Evolutionary conservation across 805 yeast genomes (phyloP), one percentile per base, ranked within the genome.

Genomic region (Spathaspora hagerdaliae): DNA sequence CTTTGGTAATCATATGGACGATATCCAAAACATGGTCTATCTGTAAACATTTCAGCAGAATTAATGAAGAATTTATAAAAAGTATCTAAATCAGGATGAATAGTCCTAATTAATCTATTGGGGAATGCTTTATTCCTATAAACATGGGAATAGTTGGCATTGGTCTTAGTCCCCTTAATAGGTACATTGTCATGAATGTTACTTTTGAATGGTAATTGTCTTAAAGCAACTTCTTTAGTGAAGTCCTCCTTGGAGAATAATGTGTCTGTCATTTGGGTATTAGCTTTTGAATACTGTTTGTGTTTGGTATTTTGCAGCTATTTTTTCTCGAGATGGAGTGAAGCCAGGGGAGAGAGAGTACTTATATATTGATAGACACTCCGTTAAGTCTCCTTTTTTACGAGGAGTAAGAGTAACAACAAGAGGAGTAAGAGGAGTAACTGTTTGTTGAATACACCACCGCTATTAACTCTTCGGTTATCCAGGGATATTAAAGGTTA

Each of bases 101-200:
- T 35, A 7, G 36, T 32, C 6, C 44, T 42, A 11, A 57, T 43
- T 19, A 58, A 39, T 7, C 39, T 27, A 11, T 38, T 39, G 2
- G 57, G 52, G 50, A 39, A 34, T 2, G 37, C 47, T 26, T 43
- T 43, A 43, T 53, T 50, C 45, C 88, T 64, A 56, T 72, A 83
- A 7, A 77, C 58, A 1, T 78, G 72, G 27, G 85, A 77, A 31
- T 36, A 41, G 2, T 41, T 27, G 11, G 42, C 11, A 9, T 33
- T 11, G 6, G 32, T n/a, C 7, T 19, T 24, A 1, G 12, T 6
- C 6, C 31, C 13, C 12, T 33, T 58, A 60, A 77, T 9, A 10
- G 36, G 27, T 27, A 45, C 37, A 38, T 81, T 82, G 2, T 65
- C 64, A 29, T 38, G 31, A 12, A 47, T 31, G 14, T 36, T 41